Base-by-base conservation (phyloP, 2,329 filamentous ascomycete genomes). In the Cytospora paraplurivora region DNA sequence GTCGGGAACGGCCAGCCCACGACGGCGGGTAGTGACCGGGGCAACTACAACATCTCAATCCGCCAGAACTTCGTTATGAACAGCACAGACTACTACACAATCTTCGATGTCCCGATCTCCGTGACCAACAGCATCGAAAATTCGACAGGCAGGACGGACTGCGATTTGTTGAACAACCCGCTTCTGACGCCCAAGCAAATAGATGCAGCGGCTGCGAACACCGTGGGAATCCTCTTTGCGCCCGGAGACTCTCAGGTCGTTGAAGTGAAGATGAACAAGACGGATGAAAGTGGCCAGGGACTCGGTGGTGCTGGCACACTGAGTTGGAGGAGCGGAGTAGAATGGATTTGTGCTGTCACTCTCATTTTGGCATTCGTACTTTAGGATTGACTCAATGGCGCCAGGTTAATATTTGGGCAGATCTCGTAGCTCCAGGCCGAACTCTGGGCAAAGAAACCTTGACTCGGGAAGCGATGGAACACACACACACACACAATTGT, bases 1-100 rank as follows among this genome's bases (percentile, higher is more conserved):
- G 84, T 86, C 3, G 88, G 88, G 19, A 77, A 87, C 56, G 85
- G 85, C 3, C 73, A 81, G 67, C 77, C 81, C 33, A 69, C 72
- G 1, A 72, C 75, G 4, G 72, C 75, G 0, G 76, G 77, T 62
- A 85, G 81, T 57, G 82, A 82, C 32, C 79, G 86, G 3, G 88
- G 88, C 3, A 75, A 78, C 19, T 91, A 91, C 72, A 91, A 91
- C 69, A 87, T 91, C 70, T 89, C 87, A 7, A 89, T 91, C 69
- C 87, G 88, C 62, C 88, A 91, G 70, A 87, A 82, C 69, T 91
- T 89, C 72, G 82, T 85, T 13, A 78, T 90, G 62, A 89, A 91
- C 71, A 82, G 79, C 13, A 79, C 81, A 1, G 79, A 88, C 54
- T 81, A 85, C 69, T 91, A 91, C 73, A 90, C 88, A 10, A 83